These are phyloP conservation scores for Geotrichum klebahnii DNA, from an alignment of 1,139 yeast species.

Conservation along the genomic window DNA sequence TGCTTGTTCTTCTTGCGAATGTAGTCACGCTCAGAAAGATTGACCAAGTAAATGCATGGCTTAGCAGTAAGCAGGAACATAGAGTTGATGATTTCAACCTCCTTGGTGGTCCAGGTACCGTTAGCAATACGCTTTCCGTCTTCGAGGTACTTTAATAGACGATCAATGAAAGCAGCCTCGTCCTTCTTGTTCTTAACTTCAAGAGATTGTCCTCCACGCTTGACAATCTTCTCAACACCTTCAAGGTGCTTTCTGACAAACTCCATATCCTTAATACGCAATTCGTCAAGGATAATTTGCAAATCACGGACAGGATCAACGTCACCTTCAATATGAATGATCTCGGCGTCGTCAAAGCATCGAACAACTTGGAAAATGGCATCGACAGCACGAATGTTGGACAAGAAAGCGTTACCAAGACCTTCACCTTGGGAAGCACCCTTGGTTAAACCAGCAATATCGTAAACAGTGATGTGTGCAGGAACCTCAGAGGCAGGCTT, in stretches of 20 bases:
- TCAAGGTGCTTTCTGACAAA: conserved; percentile 89
- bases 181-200: conserved; percentile 94
- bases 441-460: conserved; percentile 96
- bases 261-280: conserved; percentile 94
- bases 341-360: conserved; percentile 96
- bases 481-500: conserved; percentile 86
- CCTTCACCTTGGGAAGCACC: conserved; percentile 99
- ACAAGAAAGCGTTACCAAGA: conserved; percentile 94
- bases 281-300: conserved; percentile 85
- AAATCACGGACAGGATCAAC: conserved; percentile 94
- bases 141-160: conserved; percentile 70
- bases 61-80: conserved; percentile 85
- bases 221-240: conserved; percentile 73
- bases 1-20: conserved; percentile 97
- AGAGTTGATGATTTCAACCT: conserved; percentile 80
- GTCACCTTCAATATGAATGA: conserved; percentile 96
- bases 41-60: conserved; percentile 91
- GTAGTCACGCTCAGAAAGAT: conserved; percentile 89
- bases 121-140: conserved; percentile 87
- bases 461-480: conserved; percentile 89
- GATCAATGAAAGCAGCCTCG: conserved; percentile 77
- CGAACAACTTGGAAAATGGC: conserved; percentile 97
- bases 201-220: conserved; percentile 89
- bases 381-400: conserved; percentile 97
- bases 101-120: conserved; percentile 83